Percentiles rank a stretch among this genome's conserved stretches.
Conservation (phyloP, 2,329 filamentous ascomycete genomes). For the Aurifilum marmelostoma region DNA sequence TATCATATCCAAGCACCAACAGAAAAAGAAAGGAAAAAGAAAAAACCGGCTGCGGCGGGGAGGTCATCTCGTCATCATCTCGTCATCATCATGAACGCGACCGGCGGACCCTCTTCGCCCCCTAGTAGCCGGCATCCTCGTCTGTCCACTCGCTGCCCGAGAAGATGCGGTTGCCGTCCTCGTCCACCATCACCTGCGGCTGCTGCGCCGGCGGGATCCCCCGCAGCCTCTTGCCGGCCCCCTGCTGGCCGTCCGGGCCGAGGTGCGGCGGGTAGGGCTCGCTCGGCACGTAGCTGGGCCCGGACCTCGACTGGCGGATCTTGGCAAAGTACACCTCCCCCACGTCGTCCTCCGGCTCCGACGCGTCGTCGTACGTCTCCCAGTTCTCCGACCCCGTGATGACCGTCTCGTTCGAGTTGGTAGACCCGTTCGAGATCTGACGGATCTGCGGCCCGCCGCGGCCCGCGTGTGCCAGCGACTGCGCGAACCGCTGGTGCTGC, state of each 20-base stretch:
- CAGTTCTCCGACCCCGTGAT: conserved; percentile 91
- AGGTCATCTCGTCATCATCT: neutral
- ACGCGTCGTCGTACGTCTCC: conserved; percentile 92
- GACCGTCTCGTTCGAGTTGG: conserved; percentile 50
- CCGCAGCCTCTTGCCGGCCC: conserved; percentile 57
- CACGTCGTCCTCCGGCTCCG: conserved; percentile 72
- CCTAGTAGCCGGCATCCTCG: conserved; percentile 59
- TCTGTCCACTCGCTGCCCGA: conserved; percentile 70
- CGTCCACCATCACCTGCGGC: conserved; percentile 54
- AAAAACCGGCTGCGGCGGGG: neutral
- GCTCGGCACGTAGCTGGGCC: conserved; percentile 13
- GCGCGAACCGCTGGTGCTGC: conserved; percentile 38
- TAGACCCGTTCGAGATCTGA: conserved; percentile 74
- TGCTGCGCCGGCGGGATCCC: conserved; percentile 56
- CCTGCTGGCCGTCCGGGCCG: conserved; percentile 48
- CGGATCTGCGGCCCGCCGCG: conserved; percentile 50
- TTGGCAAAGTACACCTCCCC: conserved; percentile 82
- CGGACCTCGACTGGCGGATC: conserved; percentile 63
- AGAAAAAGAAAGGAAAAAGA: neutral
- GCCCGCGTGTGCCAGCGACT: conserved; percentile 44
- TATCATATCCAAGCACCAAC: too few species aligned
- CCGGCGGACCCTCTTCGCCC: conserved; percentile 35
- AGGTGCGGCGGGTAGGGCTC: conserved; percentile 62
- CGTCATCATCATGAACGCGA: conserved; percentile 22
- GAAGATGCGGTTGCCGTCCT: conserved; percentile 64